Percentiles rank a stretch among this genome's conserved stretches.
These are phyloP conservation scores for Omphalotus guepiniiformis DNA, from an alignment of 768 basidiomycete genomes.

Conservation along the genomic window DNA sequence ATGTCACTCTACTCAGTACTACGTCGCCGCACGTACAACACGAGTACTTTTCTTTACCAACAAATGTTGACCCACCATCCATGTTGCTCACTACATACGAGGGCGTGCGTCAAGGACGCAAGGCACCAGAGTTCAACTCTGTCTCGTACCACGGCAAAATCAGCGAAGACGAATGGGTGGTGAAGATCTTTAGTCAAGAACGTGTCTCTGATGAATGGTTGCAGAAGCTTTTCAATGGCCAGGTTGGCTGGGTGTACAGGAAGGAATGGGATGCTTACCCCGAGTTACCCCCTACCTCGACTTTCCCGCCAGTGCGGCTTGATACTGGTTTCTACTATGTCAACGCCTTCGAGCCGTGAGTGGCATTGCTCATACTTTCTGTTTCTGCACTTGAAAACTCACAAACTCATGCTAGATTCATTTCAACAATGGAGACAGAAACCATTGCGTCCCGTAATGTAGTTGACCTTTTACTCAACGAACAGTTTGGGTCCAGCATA, in stretches of 20 bases:
- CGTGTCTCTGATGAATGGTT: conserved; percentile 69
- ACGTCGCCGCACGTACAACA: conserved; percentile 56
- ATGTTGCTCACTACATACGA: conserved; percentile 72
- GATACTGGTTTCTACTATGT: conserved; percentile 84
- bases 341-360: conserved; percentile 87
- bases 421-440: conserved; percentile 94
- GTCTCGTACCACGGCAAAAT: conserved; percentile 73
- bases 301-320: conserved; percentile 76
- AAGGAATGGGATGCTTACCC: conserved; percentile 91
- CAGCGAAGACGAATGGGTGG: conserved; percentile 57
- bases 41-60: conserved; percentile 60
- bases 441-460: conserved; percentile 79
- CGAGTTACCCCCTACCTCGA: conserved; percentile 56
- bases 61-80: conserved; percentile 44
- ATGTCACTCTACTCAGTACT: conserved; percentile 89
- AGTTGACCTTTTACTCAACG: conserved; percentile 72
- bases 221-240: conserved; percentile 52
- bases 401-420: conserved; percentile 50
- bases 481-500: conserved; percentile 67
- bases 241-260: conserved; percentile 76
- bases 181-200: conserved; percentile 83
- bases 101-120: conserved; percentile 48
- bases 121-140: conserved; percentile 80
- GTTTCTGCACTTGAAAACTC: conserved; percentile 4
- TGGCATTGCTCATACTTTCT: conserved; percentile 14